These are phyloP conservation scores for Rosa chinensis DNA, from an alignment of 306 rosid species.

Conservation along the genomic window DNA sequence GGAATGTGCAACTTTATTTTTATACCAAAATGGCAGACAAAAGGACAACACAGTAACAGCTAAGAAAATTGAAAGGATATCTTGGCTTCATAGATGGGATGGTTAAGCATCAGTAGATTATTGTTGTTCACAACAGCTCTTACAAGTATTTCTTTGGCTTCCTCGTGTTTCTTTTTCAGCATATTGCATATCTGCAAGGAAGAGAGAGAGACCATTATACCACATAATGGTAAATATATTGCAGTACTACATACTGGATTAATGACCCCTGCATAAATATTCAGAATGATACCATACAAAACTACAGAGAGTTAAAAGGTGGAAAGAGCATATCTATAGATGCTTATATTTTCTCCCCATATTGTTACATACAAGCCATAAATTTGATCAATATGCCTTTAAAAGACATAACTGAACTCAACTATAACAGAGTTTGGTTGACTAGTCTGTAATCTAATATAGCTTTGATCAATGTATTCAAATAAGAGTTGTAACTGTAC, in stretches of 20 bases:
- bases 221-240: not conserved
- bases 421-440: not conserved
- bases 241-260: not conserved
- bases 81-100: slow-evolving; percentile 76
- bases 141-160: slow-evolving; percentile 77
- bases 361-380: not conserved
- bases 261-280: not conserved
- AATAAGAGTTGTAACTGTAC: not conserved
- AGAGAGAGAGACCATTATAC: slow-evolving; percentile 4
- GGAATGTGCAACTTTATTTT: slow-evolving; percentile 31
- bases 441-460: not conserved
- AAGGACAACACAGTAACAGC: slow-evolving; percentile 11
- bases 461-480: not conserved
- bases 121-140: slow-evolving; percentile 78
- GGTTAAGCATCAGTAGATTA: slow-evolving; percentile 84
- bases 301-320: not conserved
- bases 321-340: not conserved
- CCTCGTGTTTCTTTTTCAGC: slow-evolving; percentile 82
- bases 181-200: slow-evolving; percentile 74
- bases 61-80: slow-evolving; percentile 59
- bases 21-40: slow-evolving; percentile 10
- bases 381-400: not conserved
- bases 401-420: not conserved
- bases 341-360: not conserved
- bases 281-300: not conserved